These are phyloP conservation scores for Leucogyrophana mollusca DNA, from an alignment of 768 basidiomycete genomes.

Conservation along the genomic window DNA sequence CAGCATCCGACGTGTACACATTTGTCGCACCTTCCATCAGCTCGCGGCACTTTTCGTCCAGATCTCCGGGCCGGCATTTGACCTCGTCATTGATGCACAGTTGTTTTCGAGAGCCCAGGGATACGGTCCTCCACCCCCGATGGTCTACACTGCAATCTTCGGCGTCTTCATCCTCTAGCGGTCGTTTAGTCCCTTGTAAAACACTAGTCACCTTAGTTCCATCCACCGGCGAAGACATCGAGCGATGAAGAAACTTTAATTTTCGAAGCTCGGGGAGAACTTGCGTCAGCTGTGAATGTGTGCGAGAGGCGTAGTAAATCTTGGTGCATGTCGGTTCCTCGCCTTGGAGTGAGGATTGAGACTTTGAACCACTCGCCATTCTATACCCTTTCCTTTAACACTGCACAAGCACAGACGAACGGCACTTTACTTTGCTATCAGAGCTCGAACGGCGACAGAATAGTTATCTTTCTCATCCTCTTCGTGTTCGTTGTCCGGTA, in stretches of 20 bases:
- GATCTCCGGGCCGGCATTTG: constrained; percentile 56
- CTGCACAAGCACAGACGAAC: constrained; percentile 4
- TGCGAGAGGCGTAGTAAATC: constrained; percentile 93
- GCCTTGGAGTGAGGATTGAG: constrained; percentile 18
- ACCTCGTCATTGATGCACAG: constrained; percentile 90
- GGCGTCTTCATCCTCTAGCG: constrained; percentile 18
- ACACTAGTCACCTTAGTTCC: too few relatives aligned
- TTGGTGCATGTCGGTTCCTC: constrained; percentile 66
- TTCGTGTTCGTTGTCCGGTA: constrained; percentile 57
- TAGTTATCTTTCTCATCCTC: constrained; percentile 43
- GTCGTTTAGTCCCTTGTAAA: too few relatives aligned
- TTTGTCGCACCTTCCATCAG: constrained; percentile 57
- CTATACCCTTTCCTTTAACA: constrained; percentile 12
- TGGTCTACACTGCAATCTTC: constrained; percentile 19
- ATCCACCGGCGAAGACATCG: constrained; percentile 10
- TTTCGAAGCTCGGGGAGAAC: constrained; percentile 81
- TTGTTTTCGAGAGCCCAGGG: constrained; percentile 87
- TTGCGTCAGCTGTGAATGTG: constrained; percentile 94
- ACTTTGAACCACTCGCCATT: constrained; percentile 10
- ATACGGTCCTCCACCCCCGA: constrained; percentile 58
- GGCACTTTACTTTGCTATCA: constrained; percentile 71
- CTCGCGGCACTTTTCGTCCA: constrained; percentile 89
- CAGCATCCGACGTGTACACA: background rate
- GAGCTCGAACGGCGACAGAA: constrained; percentile 72
- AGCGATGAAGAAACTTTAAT: constrained; percentile 50